These are phyloP conservation scores for Fagus sylvatica DNA, from an alignment of 306 rosid species.

Conservation along the genomic window DNA sequence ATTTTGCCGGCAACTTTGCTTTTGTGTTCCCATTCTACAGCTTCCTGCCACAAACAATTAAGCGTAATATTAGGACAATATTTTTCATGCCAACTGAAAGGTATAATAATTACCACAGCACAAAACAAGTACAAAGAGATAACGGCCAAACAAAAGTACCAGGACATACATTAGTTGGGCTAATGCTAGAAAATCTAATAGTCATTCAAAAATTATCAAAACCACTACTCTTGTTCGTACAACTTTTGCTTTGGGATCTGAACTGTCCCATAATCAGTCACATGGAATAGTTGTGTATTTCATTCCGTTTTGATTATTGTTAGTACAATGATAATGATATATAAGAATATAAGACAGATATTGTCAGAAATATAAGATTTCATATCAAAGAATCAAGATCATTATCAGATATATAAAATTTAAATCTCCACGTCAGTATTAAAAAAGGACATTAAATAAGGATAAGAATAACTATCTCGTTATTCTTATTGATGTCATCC, in stretches of 20 bases:
- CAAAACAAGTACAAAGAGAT: neutral
- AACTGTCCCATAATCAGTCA: neutral
- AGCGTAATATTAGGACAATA: neutral
- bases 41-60: conserved; percentile 44
- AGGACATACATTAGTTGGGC: neutral
- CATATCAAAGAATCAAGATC: neutral
- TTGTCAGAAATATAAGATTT: no score
- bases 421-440: accelerated
- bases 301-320: no score
- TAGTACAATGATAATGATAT: no score
- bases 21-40: conserved; percentile 83
- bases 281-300: neutral
- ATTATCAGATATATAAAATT: neutral
- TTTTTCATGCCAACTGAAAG: neutral
- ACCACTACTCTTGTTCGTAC: neutral
- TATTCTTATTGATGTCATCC: no score
- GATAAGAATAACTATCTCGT: no score
- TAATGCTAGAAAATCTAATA: no score
- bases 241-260: neutral
- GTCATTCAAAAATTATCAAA: neutral
- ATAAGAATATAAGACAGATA: no score
- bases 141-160: neutral
- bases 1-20: conserved; percentile 91
- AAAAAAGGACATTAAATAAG: neutral
- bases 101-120: neutral